Evolutionary conservation across 352 stramenopile species (phyloP).

Genomic region (Halophytophthora polymorphica): DNA sequence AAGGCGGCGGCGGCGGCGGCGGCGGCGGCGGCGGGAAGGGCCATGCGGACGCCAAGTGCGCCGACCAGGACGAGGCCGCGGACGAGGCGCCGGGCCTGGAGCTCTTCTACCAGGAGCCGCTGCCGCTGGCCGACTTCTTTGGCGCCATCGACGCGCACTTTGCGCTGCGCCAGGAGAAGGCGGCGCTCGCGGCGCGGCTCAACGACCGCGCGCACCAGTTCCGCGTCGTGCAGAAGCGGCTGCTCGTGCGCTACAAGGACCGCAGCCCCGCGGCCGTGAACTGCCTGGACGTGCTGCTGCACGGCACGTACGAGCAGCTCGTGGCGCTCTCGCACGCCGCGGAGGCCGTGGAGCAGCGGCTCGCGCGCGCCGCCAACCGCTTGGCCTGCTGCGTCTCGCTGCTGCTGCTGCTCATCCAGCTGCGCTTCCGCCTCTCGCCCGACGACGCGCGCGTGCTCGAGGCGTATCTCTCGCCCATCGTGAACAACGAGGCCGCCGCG

Average conservation of each 20-base stretch:
- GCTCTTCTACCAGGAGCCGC: slow-evolving; percentile 80
- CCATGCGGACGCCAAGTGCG: slow-evolving; percentile 17
- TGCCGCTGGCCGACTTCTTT: slow-evolving; percentile 87
- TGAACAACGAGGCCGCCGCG: slow-evolving; percentile 37
- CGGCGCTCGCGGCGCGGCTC: slow-evolving; percentile 57
- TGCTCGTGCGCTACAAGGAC: slow-evolving; percentile 90
- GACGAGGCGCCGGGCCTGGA: slow-evolving; percentile 30
- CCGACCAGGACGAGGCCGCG: slow-evolving; percentile 9
- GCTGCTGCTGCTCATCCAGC: slow-evolving; percentile 78
- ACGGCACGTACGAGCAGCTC: slow-evolving; percentile 85
- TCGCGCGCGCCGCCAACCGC: slow-evolving; percentile 54
- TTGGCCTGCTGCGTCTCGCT: slow-evolving; percentile 76
- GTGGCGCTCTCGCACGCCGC: slow-evolving; percentile 70
- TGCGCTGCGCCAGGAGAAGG: slow-evolving; percentile 53
- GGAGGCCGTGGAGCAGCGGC: slow-evolving; percentile 49
- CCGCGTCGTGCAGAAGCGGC: slow-evolving; percentile 87
- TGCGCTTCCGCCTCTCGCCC: slow-evolving; percentile 75
- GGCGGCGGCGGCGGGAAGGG: slow-evolving; percentile 3
- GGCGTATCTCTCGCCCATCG: slow-evolving; percentile 63
- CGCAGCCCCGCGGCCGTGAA: slow-evolving; percentile 77
- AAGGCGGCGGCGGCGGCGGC: background rate
- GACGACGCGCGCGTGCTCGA: slow-evolving; percentile 59
- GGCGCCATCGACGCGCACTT: slow-evolving; percentile 88
- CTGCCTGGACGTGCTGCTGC: slow-evolving; percentile 79
- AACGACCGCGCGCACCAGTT: slow-evolving; percentile 89